A percentile compares a stretch with the other conserved stretches of the same genome.
Conservation (phyloP, 106 monocot genomes). For the Vanilla planifolia region DNA sequence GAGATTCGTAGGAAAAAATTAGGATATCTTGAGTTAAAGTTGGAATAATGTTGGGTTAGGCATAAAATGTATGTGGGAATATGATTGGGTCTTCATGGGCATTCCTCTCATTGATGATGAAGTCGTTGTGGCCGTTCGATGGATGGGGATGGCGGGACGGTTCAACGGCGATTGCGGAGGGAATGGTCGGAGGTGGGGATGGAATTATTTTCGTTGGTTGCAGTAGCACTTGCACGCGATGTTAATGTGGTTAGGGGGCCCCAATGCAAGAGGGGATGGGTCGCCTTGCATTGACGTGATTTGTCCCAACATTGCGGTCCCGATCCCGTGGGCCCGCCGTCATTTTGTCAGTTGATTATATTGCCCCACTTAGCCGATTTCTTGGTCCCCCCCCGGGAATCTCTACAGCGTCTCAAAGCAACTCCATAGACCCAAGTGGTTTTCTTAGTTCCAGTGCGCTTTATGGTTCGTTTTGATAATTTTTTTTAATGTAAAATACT, state of each 20-base stretch:
- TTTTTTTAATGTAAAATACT: too few relatives aligned
- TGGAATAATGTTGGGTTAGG: too few relatives aligned
- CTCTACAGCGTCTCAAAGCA: neutral
- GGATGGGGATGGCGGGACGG: neutral
- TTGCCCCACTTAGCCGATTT: neutral
- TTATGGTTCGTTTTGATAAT: too few relatives aligned
- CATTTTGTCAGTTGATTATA: conserved; percentile 6
- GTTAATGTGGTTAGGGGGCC: neutral
- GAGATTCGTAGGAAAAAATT: too few relatives aligned
- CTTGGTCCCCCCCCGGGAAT: neutral
- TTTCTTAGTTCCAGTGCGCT: too few relatives aligned
- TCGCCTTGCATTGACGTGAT: neutral
- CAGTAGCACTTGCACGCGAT: too few relatives aligned
- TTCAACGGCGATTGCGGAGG: neutral
- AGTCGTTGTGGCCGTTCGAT: neutral
- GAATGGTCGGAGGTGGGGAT: neutral
- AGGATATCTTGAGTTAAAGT: too few relatives aligned
- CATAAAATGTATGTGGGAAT: too few relatives aligned
- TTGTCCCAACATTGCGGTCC: neutral
- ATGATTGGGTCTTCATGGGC: too few relatives aligned
- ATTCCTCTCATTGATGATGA: too few relatives aligned
- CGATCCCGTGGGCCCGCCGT: neutral
- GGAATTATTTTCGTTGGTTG: conserved; percentile 3
- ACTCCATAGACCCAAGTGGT: too few relatives aligned
- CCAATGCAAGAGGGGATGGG: neutral